These are phyloP conservation scores for Myxozyma monticola DNA, from an alignment of 805 yeast species.

Conservation along the genomic window DNA sequence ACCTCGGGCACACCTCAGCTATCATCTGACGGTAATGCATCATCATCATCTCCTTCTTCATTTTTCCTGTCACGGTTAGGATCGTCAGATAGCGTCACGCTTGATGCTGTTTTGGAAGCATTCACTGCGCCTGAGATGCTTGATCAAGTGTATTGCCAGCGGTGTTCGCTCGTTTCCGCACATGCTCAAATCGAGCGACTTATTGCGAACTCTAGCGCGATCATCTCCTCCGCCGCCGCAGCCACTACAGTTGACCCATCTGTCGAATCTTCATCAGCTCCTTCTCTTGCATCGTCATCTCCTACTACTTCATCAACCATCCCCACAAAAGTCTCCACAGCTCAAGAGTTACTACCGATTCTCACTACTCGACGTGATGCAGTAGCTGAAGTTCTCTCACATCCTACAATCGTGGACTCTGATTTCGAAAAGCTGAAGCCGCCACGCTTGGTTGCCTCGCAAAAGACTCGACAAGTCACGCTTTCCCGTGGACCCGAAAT, in stretches of 20 bases:
- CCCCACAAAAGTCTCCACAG: conserved; percentile 4
- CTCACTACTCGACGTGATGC: conserved; percentile 50
- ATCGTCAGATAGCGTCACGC: conserved; percentile 11
- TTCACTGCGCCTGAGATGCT: conserved; percentile 83
- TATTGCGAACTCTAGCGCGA: conserved; percentile 11
- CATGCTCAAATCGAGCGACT: conserved; percentile 35
- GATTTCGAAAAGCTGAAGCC: conserved; percentile 72
- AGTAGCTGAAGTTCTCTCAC: conserved; percentile 55
- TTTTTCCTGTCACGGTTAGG: conserved; percentile 2
- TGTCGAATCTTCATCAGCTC: background rate
- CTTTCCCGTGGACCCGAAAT: conserved; percentile 81
- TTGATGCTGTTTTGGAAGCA: conserved; percentile 46
- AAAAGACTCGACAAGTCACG: conserved; percentile 77
- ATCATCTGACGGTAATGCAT: background rate
- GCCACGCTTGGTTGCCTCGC: conserved; percentile 55
- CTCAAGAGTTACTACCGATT: conserved; percentile 31
- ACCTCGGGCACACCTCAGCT: too few species aligned
- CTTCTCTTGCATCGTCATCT: background rate
- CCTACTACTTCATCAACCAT: background rate
- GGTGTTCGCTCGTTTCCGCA: conserved; percentile 67
- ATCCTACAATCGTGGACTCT: conserved; percentile 76
- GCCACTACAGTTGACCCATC: background rate
- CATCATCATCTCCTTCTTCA: background rate
- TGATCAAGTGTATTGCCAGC: conserved; percentile 90
- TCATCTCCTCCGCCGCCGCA: conserved; percentile 1